A percentile compares a stretch with the other conserved stretches of the same genome.
phyloP scores from a whole-genome alignment of 345 rosid species.

The Hypericum perforatum region DNA sequence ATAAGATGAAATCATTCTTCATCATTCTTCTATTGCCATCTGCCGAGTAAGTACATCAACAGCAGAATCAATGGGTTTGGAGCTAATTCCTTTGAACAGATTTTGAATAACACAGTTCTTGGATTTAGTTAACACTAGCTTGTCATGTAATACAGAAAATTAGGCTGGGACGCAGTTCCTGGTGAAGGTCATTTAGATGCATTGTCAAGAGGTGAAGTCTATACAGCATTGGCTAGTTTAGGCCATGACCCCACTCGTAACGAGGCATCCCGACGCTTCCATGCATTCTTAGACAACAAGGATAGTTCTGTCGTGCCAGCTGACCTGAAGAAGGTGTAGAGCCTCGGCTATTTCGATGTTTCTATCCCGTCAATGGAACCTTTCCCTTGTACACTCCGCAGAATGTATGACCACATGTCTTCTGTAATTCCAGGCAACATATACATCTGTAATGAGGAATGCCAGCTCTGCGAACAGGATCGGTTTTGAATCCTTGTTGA shows the following conservation, averaged over 20 bases:
- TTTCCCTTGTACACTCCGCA: neutral
- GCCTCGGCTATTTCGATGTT: neutral
- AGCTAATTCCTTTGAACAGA: too few species aligned
- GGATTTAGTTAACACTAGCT: too few species aligned
- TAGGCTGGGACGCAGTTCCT: slow-evolving; percentile 26
- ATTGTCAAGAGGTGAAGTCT: slow-evolving; percentile 26
- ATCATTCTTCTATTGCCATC: slow-evolving; percentile 19
- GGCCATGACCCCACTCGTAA: slow-evolving; percentile 19
- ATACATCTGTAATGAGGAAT: slow-evolving; percentile 31
- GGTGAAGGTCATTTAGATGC: slow-evolving; percentile 29
- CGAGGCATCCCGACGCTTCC: slow-evolving; percentile 25
- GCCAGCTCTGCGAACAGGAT: slow-evolving; percentile 15
- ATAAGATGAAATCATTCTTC: slow-evolving; percentile 19
- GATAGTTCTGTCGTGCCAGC: slow-evolving; percentile 23
- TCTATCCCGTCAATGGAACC: neutral
- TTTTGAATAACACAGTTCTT: too few species aligned
- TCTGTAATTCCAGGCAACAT: slow-evolving; percentile 27
- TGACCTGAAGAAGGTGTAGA: slow-evolving; percentile 26
- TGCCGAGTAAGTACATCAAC: slow-evolving; percentile 22
- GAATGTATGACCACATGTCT: neutral
- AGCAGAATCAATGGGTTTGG: too few species aligned
- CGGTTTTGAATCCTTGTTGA: slow-evolving; percentile 29
- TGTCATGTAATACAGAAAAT: slow-evolving; percentile 12
- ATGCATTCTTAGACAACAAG: slow-evolving; percentile 18
- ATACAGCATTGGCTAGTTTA: slow-evolving; percentile 22